Evolutionary conservation across 2,329 filamentous ascomycete genomes (phyloP).

Genomic region (Ceratocystis eucalypticola): DNA sequence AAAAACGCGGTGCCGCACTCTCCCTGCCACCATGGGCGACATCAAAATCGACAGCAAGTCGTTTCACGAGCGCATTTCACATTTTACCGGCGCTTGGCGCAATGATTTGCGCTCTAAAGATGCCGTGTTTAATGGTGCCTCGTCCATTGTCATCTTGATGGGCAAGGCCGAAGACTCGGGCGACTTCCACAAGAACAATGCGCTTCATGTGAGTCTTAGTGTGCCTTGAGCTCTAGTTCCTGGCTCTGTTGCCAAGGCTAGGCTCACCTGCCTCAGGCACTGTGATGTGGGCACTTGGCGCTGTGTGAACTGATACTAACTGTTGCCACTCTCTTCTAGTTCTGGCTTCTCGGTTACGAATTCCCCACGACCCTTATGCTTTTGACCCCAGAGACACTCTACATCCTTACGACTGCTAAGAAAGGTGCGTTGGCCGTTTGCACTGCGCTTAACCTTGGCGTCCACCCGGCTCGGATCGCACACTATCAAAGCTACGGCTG

Average conservation of each 20-base stretch:
- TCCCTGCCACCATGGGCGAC: conserved; percentile 47
- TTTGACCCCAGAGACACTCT: conserved; percentile 74
- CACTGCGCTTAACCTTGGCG: background rate
- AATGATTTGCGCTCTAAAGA: conserved; percentile 83
- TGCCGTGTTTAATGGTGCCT: conserved; percentile 69
- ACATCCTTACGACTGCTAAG: conserved; percentile 90
- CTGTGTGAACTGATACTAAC: too few relatives aligned
- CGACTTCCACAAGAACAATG: conserved; percentile 89
- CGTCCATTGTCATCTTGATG: conserved; percentile 79
- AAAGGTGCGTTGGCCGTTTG: conserved; percentile 53
- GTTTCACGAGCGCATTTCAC: conserved; percentile 86
- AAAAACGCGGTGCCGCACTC: conserved; percentile 24
- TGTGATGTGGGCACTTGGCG: too few relatives aligned
- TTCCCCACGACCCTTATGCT: conserved; percentile 93
- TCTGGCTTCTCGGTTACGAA: conserved; percentile 97
- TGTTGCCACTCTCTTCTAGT: conserved; percentile 38
- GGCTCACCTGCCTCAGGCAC: too few relatives aligned
- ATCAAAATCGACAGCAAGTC: conserved; percentile 89
- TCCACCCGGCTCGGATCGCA: background rate
- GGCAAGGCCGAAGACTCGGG: conserved; percentile 85
- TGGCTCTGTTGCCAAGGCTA: background rate
- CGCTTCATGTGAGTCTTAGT: conserved; percentile 61
- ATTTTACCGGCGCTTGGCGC: conserved; percentile 87
- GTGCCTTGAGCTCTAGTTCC: background rate
- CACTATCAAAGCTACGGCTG: background rate